phyloP scores from a whole-genome alignment of 2,329 filamentous ascomycete species.

The Onygenales sp. region DNA sequence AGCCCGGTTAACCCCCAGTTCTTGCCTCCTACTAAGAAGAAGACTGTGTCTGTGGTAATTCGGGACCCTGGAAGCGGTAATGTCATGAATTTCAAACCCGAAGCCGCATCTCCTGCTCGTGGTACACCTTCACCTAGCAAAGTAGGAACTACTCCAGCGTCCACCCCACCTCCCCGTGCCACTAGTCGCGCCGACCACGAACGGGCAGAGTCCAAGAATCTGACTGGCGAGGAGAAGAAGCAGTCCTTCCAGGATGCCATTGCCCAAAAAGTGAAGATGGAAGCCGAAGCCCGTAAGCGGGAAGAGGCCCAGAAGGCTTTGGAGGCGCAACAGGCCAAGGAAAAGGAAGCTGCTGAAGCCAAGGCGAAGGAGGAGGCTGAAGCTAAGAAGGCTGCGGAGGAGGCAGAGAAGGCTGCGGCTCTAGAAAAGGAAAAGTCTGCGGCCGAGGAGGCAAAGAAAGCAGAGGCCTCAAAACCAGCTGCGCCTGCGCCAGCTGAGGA shows the following conservation, averaged over 20 bases:
- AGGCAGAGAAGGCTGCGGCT: constrained; percentile 13
- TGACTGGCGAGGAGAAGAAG: constrained; percentile 73
- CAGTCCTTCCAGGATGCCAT: constrained; percentile 58
- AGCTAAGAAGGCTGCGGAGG: constrained; percentile 17
- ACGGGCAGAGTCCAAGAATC: constrained; percentile 63
- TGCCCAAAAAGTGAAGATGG: constrained; percentile 34
- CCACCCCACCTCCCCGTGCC: constrained; percentile 71
- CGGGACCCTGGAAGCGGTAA: constrained; percentile 74
- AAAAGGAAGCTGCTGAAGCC: constrained; percentile 12
- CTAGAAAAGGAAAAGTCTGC: constrained; percentile 21
- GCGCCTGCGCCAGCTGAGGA: constrained; percentile 20
- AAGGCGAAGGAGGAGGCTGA: constrained; percentile 18
- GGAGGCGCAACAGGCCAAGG: constrained; percentile 4
- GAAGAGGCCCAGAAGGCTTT: constrained; percentile 14
- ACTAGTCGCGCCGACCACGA: constrained; percentile 56
- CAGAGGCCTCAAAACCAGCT: constrained; percentile 27
- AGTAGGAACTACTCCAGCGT: constrained; percentile 49
- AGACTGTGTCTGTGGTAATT: constrained; percentile 67
- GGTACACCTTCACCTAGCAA: constrained; percentile 49
- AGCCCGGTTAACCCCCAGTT: constrained; percentile 54
- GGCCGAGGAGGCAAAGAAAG: constrained; percentile 35
- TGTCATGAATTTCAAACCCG: constrained; percentile 60
- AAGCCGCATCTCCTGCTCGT: constrained; percentile 51
- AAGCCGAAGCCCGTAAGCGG: constrained; percentile 21
- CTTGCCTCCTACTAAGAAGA: constrained; percentile 49